Evolutionary conservation across 192 early-diverging fungal genomes (phyloP).

Genomic region (Chytriomyces confervae): DNA sequence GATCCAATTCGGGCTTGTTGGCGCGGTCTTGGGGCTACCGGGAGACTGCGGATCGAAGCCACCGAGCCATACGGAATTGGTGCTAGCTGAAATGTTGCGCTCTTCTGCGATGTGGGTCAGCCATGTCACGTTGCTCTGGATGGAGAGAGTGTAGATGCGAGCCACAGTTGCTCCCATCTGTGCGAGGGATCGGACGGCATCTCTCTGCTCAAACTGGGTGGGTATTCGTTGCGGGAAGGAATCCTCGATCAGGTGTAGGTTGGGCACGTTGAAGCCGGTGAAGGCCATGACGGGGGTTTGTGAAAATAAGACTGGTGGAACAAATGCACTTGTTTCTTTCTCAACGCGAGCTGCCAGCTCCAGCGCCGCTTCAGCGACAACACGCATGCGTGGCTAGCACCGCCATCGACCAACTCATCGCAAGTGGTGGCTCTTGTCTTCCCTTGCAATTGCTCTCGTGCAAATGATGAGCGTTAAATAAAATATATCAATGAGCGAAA

Average conservation of each 20-base stretch:
- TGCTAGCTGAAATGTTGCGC: background rate
- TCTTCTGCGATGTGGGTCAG: background rate
- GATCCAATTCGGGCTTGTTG: background rate
- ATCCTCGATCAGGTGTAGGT: slow-evolving; percentile 48
- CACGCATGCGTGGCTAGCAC: no score
- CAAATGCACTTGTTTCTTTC: no score
- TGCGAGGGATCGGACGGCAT: slow-evolving; percentile 22
- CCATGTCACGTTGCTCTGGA: background rate
- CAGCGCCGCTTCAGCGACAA: no score
- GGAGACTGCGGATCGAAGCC: background rate
- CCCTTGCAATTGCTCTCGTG: background rate
- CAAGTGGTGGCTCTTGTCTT: background rate
- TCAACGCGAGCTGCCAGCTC: no score
- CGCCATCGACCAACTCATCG: no score
- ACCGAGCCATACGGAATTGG: background rate
- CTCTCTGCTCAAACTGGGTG: slow-evolving; percentile 27
- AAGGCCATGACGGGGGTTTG: background rate
- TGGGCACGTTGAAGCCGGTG: slow-evolving; percentile 49
- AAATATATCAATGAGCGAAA: background rate
- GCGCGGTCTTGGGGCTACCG: background rate
- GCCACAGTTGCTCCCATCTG: slow-evolving; percentile 18
- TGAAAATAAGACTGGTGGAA: no score
- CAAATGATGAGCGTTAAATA: background rate
- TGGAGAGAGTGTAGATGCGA: slow-evolving; percentile 24
- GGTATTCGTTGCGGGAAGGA: slow-evolving; percentile 16